A percentile compares a stretch with the other conserved stretches of the same genome.
Conservation (phyloP, 306 rosid species). For the Mucuna pruriens region DNA sequence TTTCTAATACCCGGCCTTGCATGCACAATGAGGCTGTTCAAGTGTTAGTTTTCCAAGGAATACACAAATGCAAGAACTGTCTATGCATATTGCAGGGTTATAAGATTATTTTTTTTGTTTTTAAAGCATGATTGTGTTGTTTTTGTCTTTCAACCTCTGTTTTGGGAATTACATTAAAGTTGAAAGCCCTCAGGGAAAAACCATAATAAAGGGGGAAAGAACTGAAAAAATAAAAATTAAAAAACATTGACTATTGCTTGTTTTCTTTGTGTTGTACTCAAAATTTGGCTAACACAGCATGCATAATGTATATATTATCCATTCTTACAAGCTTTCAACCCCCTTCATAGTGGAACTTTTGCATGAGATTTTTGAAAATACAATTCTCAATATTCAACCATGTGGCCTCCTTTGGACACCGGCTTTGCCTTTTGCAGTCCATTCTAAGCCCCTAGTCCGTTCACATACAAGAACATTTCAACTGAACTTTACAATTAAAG, state of each 20-base stretch:
- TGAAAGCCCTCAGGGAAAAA: background rate
- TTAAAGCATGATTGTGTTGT: background rate
- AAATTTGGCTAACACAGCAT: slow-evolving; percentile 1
- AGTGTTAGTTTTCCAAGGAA: too few species aligned
- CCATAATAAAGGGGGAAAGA: background rate
- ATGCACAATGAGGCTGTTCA: too few species aligned
- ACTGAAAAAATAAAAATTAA: background rate
- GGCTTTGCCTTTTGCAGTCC: slow-evolving; percentile 1
- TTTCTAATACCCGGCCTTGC: too few species aligned
- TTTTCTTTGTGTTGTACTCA: background rate
- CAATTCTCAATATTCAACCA: background rate
- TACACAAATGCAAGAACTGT: background rate
- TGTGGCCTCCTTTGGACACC: slow-evolving; percentile 46
- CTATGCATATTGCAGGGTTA: background rate
- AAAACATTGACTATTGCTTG: background rate
- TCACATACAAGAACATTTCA: slow-evolving; percentile 24
- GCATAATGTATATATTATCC: background rate
- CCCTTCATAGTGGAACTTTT: background rate
- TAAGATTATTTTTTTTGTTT: background rate
- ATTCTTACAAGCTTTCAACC: background rate
- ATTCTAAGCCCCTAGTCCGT: background rate
- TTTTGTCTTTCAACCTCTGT: background rate
- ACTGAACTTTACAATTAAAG: slow-evolving; percentile 33
- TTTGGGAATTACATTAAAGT: background rate
- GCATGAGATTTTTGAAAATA: slow-evolving; percentile 14